phyloP scores from a whole-genome alignment of 768 basidiomycete genomes.

The Xanthoconium purpureum region DNA sequence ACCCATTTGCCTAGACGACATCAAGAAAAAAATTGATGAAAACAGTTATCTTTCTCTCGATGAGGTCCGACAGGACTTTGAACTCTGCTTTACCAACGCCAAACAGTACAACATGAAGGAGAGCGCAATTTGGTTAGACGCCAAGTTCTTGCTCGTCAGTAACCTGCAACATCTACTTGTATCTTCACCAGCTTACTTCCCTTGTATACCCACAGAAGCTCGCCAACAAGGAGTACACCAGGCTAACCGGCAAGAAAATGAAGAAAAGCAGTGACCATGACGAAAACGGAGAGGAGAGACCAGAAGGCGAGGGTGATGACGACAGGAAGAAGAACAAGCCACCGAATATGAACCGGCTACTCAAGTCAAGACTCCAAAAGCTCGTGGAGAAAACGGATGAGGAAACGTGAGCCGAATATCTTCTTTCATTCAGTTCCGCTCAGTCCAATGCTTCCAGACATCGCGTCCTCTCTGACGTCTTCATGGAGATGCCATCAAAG shows the following conservation, averaged over 20 bases:
- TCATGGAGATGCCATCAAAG: constrained; percentile 81
- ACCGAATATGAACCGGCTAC: constrained; percentile 61
- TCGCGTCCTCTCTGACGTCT: constrained; percentile 63
- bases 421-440: background rate
- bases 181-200: constrained; percentile 1
- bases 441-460: constrained; percentile 43
- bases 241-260: constrained; percentile 41
- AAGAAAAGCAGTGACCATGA: constrained; percentile 39
- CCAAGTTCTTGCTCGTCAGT: constrained; percentile 76
- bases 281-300: constrained; percentile 39
- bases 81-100: constrained; percentile 76
- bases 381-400: constrained; percentile 70
- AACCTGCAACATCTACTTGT: background rate
- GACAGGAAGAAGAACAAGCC: constrained; percentile 52
- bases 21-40: constrained; percentile 72
- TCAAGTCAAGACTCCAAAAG: constrained; percentile 70
- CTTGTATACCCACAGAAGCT: constrained; percentile 40
- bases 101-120: constrained; percentile 80
- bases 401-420: constrained; percentile 43
- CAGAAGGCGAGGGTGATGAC: constrained; percentile 41
- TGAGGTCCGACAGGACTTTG: constrained; percentile 67
- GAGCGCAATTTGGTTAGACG: constrained; percentile 76
- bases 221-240: constrained; percentile 43
- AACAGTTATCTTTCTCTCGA: constrained; percentile 60
- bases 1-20: constrained; percentile 86